Base-by-base conservation (phyloP, 805 yeast species). In the Starmerella apis region DNA sequence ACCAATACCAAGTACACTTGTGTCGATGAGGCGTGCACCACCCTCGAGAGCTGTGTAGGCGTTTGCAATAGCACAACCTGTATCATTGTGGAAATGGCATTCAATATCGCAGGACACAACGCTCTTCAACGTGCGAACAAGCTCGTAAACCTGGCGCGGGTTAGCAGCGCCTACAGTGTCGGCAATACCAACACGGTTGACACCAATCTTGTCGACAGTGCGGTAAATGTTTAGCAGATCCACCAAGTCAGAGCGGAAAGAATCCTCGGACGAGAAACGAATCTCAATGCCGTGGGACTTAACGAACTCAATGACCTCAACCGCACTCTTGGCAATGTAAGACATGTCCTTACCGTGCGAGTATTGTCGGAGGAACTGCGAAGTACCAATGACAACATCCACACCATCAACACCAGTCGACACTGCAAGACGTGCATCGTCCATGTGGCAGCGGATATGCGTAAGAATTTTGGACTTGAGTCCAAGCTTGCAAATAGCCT, bases 391-490 rank as follows among this genome's bases (percentile, higher is more conserved):
- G 53, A 90, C 96, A 51, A 90, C 96, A 71, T 92, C 96, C 55
- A 90, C 97, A 71, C 97, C 98, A 67, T 92, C 97, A 48, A 92
- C 98, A 67, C 98, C 97, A 35, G 97, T 90, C 64, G 86, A 92
- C 43, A 90, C 98, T 5, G 98, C 98, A 53, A 92, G 85, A 62
- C 82, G 77, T 50, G 97, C 98, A 64, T 92, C 98, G 69, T 90
- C 97, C 96, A 90, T 90, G 71, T 90, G 96, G 71, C 98, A 90
- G 70, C 97, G 80, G 60, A 92, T 92, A 68, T 90, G 97, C 45
- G 98, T 90, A 59, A 90, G 77, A 57, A 92, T 86, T 74, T 92
- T 90, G 57, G 96, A 90, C 72, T 84, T 86, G 67, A 90, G 79
- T 10, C 97, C 97, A 60, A 92, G 76, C 74, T 92, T 90, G 77